Evolutionary conservation across 176 grass and related monocot species (phyloP).

Genomic region (Bolboschoenus planiculmis): DNA sequence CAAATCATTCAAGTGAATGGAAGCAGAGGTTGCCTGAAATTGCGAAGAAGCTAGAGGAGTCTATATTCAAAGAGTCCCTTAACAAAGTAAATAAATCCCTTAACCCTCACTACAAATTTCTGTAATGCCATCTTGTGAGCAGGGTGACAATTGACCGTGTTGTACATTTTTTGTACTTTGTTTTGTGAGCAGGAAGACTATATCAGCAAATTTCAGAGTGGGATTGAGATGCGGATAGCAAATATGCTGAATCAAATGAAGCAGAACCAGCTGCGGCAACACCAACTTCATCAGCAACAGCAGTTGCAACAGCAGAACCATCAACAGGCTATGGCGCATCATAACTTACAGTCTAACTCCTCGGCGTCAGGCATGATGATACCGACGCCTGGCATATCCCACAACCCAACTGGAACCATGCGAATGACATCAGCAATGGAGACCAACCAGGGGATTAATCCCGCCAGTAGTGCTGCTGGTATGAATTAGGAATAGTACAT

Average conservation of each 20-base stretch:
- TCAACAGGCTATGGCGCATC: conserved; percentile 12
- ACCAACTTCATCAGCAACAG: conserved; percentile 29
- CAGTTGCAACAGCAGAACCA: conserved; percentile 18
- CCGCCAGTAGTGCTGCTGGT: conserved; percentile 54
- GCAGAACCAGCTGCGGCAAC: conserved; percentile 31
- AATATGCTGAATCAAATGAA: conserved; percentile 53
- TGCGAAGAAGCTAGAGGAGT: conserved; percentile 28
- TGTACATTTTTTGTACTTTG: conserved; percentile 13
- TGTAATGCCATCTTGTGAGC: conserved; percentile 21
- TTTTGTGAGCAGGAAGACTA: conserved; percentile 69
- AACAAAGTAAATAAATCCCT: conserved; percentile 40
- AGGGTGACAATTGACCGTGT: conserved; percentile 5
- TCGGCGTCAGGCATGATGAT: conserved; percentile 78
- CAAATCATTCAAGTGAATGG: conserved; percentile 13
- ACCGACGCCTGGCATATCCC: conserved; percentile 79
- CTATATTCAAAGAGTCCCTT: conserved; percentile 45
- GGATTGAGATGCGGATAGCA: conserved; percentile 30
- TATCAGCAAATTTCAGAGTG: conserved; percentile 44
- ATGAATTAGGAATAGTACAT: conserved; percentile 32
- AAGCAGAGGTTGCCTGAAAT: conserved; percentile 26
- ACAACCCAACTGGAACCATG: conserved; percentile 46
- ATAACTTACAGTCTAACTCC: conserved; percentile 53
- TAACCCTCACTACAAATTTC: conserved; percentile 10
- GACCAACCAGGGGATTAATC: conserved; percentile 47
- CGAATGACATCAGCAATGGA: conserved; percentile 46